Conservation (phyloP, 2,329 filamentous ascomycete species). For the Hortaea sp. region DNA sequence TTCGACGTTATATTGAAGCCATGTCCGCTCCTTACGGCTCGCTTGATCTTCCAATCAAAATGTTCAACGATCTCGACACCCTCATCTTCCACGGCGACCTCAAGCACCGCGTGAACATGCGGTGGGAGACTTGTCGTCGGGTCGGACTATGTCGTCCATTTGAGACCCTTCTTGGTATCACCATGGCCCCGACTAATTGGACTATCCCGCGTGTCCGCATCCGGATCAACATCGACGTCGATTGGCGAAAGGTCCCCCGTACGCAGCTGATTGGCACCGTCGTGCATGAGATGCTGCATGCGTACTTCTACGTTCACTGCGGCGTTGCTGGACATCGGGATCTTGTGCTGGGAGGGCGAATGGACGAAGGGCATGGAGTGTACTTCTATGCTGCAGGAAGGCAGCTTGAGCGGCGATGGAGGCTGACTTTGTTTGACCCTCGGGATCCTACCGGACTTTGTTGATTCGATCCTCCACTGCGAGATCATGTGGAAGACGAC, state of each 20-base stretch:
- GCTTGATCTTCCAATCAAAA: conserved; percentile 8
- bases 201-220: not conserved
- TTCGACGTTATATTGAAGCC: not conserved
- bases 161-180: not conserved
- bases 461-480: too few species aligned
- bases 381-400: not conserved
- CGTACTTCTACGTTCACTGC: conserved; percentile 4
- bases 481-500: too few species aligned
- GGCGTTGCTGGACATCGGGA: not conserved
- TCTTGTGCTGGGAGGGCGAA: not conserved
- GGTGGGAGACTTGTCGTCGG: conserved; percentile 1
- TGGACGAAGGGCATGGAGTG: not conserved
- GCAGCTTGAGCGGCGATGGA: not conserved
- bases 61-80: conserved; percentile 8
- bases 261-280: not conserved
- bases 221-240: not conserved
- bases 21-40: not conserved
- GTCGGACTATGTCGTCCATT: not conserved
- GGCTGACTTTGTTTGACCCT: not conserved
- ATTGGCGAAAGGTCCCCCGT: conserved; percentile 1
- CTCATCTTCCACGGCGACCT: conserved; percentile 8
- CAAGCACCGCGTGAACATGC: conserved; percentile 1
- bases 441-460: not conserved
- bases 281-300: conserved; percentile 8
- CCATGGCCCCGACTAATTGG: not conserved